Evolutionary conservation across 495 filamentous ascomycete species (phyloP).

Genomic region (Glonium stellatum): DNA sequence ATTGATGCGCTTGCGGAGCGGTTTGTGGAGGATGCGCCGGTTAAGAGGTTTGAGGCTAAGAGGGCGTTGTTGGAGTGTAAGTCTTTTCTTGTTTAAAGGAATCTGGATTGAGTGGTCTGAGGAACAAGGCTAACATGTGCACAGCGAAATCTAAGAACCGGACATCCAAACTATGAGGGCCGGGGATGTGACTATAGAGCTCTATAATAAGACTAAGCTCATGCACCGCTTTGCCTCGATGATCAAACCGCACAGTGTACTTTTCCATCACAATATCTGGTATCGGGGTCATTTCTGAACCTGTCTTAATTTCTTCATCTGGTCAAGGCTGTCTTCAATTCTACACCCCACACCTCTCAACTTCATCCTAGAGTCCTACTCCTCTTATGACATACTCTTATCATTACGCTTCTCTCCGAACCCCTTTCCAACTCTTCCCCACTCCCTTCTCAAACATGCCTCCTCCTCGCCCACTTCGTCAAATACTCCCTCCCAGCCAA

Average conservation of each 20-base stretch:
- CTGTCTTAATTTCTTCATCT: too few species aligned
- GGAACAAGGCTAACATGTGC: not conserved
- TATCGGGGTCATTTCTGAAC: too few species aligned
- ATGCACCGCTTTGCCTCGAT: too few species aligned
- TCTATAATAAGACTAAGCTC: too few species aligned
- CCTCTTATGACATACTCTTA: too few species aligned
- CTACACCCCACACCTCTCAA: too few species aligned
- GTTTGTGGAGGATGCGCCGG: conserved; percentile 35
- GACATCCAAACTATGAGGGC: not conserved
- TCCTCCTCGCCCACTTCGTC: conserved; percentile 27
- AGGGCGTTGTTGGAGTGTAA: conserved; percentile 13
- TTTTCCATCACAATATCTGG: too few species aligned
- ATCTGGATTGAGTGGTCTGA: too few species aligned
- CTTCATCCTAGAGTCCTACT: too few species aligned
- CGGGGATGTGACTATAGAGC: too few species aligned
- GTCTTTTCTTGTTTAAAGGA: not conserved
- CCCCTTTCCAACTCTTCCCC: not conserved
- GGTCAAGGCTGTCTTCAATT: too few species aligned
- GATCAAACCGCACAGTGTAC: too few species aligned
- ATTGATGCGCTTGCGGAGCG: conserved; percentile 34
- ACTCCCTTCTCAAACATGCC: conserved; percentile 21
- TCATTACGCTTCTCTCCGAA: not conserved
- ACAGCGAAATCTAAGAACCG: not conserved
- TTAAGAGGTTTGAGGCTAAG: conserved; percentile 30
- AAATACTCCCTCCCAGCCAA: conserved; percentile 29